Evolutionary conservation across 305 asterid genomes (phyloP).

Genomic region (Fraxinus dipetala): DNA sequence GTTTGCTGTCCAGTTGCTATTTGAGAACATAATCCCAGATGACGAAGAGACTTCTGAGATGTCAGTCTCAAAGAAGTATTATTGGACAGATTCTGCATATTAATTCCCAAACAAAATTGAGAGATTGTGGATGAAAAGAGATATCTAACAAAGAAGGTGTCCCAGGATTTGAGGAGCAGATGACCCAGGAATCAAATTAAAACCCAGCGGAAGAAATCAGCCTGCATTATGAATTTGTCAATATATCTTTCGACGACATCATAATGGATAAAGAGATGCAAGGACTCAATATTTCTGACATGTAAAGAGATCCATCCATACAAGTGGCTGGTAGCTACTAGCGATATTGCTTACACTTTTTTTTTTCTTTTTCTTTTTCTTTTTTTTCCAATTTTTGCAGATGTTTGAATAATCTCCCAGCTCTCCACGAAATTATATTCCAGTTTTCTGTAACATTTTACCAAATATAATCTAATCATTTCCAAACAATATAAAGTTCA

Average conservation of each 20-base stretch:
- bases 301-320: neutral
- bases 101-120: conserved; percentile 19
- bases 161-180: conserved; percentile 24
- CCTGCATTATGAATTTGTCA: conserved; percentile 37
- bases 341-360: neutral
- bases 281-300: conserved; percentile 1
- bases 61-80: conserved; percentile 67
- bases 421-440: neutral
- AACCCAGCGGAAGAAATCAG: conserved; percentile 27
- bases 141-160: conserved; percentile 29
- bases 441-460: neutral
- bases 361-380: neutral
- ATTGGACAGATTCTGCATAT: conserved; percentile 74
- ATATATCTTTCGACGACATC: conserved; percentile 19
- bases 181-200: conserved; percentile 31
- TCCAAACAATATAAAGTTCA: neutral
- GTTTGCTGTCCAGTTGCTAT: conserved; percentile 77
- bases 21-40: conserved; percentile 86
- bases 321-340: neutral
- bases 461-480: neutral
- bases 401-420: neutral
- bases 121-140: conserved; percentile 22
- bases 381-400: neutral
- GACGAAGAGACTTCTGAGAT: conserved; percentile 86
- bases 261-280: neutral